These are phyloP conservation scores for Calonectria fujianensis DNA, from an alignment of 2,329 filamentous ascomycete species.

Conservation along the genomic window DNA sequence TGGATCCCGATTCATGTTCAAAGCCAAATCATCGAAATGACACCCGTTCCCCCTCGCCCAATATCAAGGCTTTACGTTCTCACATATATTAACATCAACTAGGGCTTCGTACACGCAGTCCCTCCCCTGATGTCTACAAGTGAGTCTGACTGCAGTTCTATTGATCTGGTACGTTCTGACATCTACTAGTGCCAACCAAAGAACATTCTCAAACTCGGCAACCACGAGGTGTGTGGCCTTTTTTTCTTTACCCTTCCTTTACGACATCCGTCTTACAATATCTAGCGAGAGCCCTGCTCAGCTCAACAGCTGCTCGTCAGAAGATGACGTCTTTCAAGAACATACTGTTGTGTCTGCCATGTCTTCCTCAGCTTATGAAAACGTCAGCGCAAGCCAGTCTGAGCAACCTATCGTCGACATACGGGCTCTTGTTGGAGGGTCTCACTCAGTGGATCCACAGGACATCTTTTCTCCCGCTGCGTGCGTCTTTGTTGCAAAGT, in stretches of 20 bases:
- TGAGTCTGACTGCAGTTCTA: neutral
- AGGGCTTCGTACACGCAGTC: constrained; percentile 12
- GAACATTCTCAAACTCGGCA: constrained; percentile 1
- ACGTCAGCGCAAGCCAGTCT: neutral
- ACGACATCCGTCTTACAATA: neutral
- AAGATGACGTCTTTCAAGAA: constrained; percentile 24
- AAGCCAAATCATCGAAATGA: no score
- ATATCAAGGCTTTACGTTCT: neutral
- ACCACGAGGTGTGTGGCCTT: constrained; percentile 1
- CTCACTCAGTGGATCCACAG: constrained; percentile 67
- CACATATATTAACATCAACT: neutral
- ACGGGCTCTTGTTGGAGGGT: neutral
- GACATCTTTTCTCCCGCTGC: constrained; percentile 71
- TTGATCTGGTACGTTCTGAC: neutral
- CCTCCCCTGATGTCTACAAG: neutral
- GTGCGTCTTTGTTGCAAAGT: constrained; percentile 82
- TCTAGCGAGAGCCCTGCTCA: neutral
- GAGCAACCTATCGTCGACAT: neutral
- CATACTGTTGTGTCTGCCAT: neutral
- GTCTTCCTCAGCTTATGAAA: neutral
- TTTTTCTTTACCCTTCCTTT: neutral
- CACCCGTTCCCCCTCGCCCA: neutral
- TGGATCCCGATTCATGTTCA: neutral
- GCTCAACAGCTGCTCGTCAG: neutral
- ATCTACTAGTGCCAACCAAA: neutral